Conservation (phyloP, 805 yeast genomes). For the Yarrowia keelungensis region DNA sequence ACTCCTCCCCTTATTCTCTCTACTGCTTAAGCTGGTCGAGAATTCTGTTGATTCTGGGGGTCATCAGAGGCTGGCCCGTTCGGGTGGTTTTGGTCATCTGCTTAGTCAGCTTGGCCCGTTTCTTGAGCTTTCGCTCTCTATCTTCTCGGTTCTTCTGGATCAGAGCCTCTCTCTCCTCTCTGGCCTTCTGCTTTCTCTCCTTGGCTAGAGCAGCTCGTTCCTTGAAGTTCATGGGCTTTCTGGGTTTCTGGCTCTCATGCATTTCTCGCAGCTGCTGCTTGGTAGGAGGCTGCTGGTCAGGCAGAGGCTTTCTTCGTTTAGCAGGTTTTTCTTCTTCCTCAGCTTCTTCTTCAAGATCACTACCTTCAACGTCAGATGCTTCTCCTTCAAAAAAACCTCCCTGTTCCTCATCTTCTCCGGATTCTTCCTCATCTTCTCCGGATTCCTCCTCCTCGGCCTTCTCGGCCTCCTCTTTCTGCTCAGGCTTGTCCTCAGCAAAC, state of each 20-base stretch:
- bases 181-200: slow-evolving; percentile 55
- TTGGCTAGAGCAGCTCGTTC: slow-evolving; percentile 52
- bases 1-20: not conserved
- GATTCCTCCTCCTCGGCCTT: slow-evolving; percentile 29
- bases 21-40: slow-evolving; percentile 66
- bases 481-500: slow-evolving; percentile 23
- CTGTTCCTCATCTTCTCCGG: not conserved
- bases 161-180: slow-evolving; percentile 53
- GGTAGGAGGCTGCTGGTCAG: slow-evolving; percentile 39
- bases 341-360: slow-evolving; percentile 41
- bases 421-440: not conserved
- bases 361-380: slow-evolving; percentile 30
- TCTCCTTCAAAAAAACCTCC: not conserved
- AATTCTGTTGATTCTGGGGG: slow-evolving; percentile 79
- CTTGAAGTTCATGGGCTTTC: slow-evolving; percentile 46
- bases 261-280: slow-evolving; percentile 13
- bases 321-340: slow-evolving; percentile 38
- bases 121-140: slow-evolving; percentile 49
- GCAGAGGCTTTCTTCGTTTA: slow-evolving; percentile 43
- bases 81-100: slow-evolving; percentile 62
- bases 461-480: not conserved
- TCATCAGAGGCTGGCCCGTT: slow-evolving; percentile 89
- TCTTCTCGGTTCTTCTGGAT: slow-evolving; percentile 54
- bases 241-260: slow-evolving; percentile 20
- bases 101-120: slow-evolving; percentile 57